Conservation (phyloP, 371 early-diverging fungal species). For the Mucor circinelloides region DNA sequence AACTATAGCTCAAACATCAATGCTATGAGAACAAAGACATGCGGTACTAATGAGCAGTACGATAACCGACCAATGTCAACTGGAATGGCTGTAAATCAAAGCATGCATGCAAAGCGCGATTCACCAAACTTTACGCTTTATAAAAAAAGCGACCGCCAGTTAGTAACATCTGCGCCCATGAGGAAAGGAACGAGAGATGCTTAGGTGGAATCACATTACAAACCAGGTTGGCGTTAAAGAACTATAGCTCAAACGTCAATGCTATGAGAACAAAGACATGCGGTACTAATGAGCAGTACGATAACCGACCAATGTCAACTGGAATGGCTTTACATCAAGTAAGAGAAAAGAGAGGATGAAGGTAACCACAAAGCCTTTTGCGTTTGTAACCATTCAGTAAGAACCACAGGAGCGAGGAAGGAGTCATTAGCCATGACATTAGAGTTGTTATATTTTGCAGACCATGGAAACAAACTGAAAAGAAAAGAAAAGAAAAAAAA, state of each 20-base stretch:
- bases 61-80: slow-evolving; percentile 13
- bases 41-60: slow-evolving; percentile 16
- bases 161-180: too few species aligned
- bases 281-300: slow-evolving; percentile 15
- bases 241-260: slow-evolving; percentile 14
- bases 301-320: slow-evolving; percentile 13
- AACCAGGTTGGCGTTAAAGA: slow-evolving; percentile 17
- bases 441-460: background rate
- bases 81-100: slow-evolving; percentile 1
- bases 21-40: slow-evolving; percentile 16
- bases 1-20: slow-evolving; percentile 14
- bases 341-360: background rate
- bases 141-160: too few species aligned
- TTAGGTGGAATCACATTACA: slow-evolving; percentile 9
- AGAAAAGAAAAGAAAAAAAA: too few species aligned
- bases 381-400: background rate
- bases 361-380: background rate
- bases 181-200: slow-evolving; percentile 11
- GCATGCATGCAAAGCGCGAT: too few species aligned
- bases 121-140: too few species aligned
- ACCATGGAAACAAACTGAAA: background rate
- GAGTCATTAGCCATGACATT: background rate
- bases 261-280: slow-evolving; percentile 17
- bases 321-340: slow-evolving; percentile 2
- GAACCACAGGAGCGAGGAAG: background rate